Percentiles rank a stretch among this genome's conserved stretches.
These are phyloP conservation scores for Paramecium sexaurelia DNA, from an alignment of 73 alveolate species.

Conservation along the genomic window DNA sequence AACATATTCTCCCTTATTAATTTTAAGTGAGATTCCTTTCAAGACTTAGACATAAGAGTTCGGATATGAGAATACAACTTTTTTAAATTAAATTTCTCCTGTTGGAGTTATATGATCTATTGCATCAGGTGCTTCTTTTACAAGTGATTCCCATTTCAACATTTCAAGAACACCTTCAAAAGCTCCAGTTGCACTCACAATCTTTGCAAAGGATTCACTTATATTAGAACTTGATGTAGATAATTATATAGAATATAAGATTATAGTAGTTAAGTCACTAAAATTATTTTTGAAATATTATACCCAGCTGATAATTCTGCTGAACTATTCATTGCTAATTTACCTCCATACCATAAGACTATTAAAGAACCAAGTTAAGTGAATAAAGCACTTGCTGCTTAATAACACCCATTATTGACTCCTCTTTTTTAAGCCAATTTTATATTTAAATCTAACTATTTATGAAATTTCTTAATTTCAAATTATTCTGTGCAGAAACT, in stretches of 20 bases:
- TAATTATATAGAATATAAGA: conserved; percentile 46
- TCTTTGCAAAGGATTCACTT: conserved; percentile 56
- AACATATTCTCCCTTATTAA: conserved; percentile 79
- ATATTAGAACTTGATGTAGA: conserved; percentile 54
- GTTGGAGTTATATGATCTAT: conserved; percentile 45
- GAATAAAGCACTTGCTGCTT: conserved; percentile 36
- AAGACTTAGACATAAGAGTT: conserved; percentile 70
- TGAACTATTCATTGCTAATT: neutral
- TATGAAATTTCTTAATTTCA: conserved; percentile 58
- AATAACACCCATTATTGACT: conserved; percentile 51
- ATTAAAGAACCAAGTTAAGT: conserved; percentile 60
- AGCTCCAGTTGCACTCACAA: conserved; percentile 68
- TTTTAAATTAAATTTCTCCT: conserved; percentile 77
- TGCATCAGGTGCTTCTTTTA: conserved; percentile 55
- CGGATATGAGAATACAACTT: conserved; percentile 78
- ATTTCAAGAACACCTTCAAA: conserved; percentile 67
- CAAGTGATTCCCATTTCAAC: conserved; percentile 50
- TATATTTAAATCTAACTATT: neutral
- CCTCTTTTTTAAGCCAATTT: conserved; percentile 34
- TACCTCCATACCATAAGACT: conserved; percentile 69
- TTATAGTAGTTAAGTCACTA: conserved; percentile 58
- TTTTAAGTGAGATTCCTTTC: conserved; percentile 69
- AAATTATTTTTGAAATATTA: neutral
- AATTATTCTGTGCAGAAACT: conserved; percentile 60
- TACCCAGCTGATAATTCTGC: conserved; percentile 49